Evolutionary conservation across 306 rosid genomes (phyloP).

Genomic region (Spatholobus suberectus): DNA sequence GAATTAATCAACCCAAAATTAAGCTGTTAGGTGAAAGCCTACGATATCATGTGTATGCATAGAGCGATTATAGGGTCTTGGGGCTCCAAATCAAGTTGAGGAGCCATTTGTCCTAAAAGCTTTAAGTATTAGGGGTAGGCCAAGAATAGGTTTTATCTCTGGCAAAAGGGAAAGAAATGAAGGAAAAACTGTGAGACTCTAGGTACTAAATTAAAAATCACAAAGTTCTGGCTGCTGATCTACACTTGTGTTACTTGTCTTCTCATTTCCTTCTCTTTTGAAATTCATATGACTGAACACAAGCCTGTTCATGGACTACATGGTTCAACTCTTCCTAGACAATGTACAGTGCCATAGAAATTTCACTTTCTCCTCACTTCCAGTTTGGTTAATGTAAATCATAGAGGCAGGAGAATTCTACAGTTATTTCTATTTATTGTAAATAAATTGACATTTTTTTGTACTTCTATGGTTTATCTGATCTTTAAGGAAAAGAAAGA

Average conservation of each 20-base stretch:
- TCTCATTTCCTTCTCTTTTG: background rate
- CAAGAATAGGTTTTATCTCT: background rate
- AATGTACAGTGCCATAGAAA: background rate
- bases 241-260: background rate
- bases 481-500: slow-evolving; percentile 10
- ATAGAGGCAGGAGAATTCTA: slow-evolving; percentile 1
- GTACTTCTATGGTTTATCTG: slow-evolving; percentile 3
- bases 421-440: background rate
- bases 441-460: background rate
- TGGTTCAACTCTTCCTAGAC: background rate
- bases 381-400: slow-evolving; percentile 22
- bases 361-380: background rate
- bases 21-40: background rate
- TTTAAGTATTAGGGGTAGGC: background rate
- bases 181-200: background rate
- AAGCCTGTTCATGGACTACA: background rate
- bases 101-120: background rate
- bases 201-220: background rate
- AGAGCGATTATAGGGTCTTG: background rate
- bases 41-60: background rate
- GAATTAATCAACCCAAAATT: background rate
- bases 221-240: background rate
- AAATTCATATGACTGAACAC: background rate
- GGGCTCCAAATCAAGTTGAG: background rate
- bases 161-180: background rate